Base-by-base conservation (phyloP, 225 moss, liverwort and hornwort species). In the Straminergon stramineum region DNA sequence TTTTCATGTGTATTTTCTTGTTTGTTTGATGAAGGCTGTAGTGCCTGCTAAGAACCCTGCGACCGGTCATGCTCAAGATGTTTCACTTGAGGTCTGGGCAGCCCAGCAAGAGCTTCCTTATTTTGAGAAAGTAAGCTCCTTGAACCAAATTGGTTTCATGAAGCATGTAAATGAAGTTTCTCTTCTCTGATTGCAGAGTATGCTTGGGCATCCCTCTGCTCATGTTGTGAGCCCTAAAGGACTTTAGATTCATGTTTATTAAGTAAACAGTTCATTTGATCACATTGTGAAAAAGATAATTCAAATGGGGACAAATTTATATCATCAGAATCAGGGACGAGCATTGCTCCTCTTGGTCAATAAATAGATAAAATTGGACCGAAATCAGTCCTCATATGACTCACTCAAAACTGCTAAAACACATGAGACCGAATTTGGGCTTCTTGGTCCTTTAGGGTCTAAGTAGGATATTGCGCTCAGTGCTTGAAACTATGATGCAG, bases 11-110 rank as follows among this genome's bases (percentile, higher is more conserved):
- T 71, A 21, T 67, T 87, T 79, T 79, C 53, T 53, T 87, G 81
- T 88, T 89, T 85, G 52, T 85, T 84, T 91, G 53, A 62, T 84
- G 86, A 86, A 94, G 94, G 93, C 94, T 83, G 92, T 93, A 64
- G 86, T 91, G 71, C 94, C 94, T 79, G 93, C 92, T 70, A 88
- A 45, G 56, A 83, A 94, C 79, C 82, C 88, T 61, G 92, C 61
- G 30, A 94, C 91, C n/a, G 93, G 94, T 87, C 26, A 11, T 81
- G 87, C 85, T 85, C 93, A 82, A 84, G 93, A 94, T 85, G 94
- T 94, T 86, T 92, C 93, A 63, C 89, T 94, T 22, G 94, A 94
- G 84, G 85, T 94, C 55, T 94, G 94, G 94, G 94, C 94, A 62
- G 92, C 94, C 61, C 92, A 92, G 68, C 91, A 90, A 85, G 94